These are phyloP conservation scores for Rhynchosporium agropyri DNA, from an alignment of 2,329 filamentous ascomycete genomes.

Conservation along the genomic window DNA sequence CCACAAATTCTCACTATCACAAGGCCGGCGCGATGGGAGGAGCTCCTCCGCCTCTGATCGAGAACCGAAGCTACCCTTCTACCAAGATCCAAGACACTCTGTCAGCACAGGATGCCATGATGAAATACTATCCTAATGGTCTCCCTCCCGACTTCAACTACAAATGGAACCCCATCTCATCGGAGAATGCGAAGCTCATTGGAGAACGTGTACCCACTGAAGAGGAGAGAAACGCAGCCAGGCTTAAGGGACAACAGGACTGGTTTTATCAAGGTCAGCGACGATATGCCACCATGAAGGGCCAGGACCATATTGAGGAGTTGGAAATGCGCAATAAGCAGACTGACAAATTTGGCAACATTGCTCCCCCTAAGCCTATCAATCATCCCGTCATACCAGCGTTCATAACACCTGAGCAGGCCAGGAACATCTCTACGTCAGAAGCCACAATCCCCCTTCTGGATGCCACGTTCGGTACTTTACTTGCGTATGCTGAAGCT, in stretches of 20 bases:
- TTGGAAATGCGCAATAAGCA: constrained; percentile 6
- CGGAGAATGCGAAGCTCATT: constrained; percentile 24
- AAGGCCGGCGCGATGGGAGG: constrained; percentile 7
- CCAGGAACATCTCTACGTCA: constrained; percentile 32
- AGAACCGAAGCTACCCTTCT: constrained; percentile 18
- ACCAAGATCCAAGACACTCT: constrained; percentile 37
- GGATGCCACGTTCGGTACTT: constrained; percentile 34
- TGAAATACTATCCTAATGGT: constrained; percentile 39
- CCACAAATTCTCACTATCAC: neutral
- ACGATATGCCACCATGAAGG: constrained; percentile 34
- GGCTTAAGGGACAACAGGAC: constrained; percentile 32
- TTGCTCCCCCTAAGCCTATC: constrained; percentile 30
- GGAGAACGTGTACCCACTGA: constrained; percentile 18
- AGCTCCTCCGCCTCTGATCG: constrained; percentile 1
- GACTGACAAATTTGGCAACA: constrained; percentile 26
- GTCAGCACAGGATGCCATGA: constrained; percentile 25
- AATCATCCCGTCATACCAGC: constrained; percentile 19
- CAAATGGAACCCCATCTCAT: constrained; percentile 26
- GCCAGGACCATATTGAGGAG: constrained; percentile 29
- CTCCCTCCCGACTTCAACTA: constrained; percentile 35
- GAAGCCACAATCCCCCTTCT: constrained; percentile 36
- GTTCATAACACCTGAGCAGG: constrained; percentile 32
- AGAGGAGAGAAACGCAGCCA: constrained; percentile 19
- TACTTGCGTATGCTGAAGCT: constrained; percentile 35
- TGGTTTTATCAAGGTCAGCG: constrained; percentile 40